Evolutionary conservation across 2,329 filamentous ascomycete genomes (phyloP).

Genomic region (Microcyclosporella mali): DNA sequence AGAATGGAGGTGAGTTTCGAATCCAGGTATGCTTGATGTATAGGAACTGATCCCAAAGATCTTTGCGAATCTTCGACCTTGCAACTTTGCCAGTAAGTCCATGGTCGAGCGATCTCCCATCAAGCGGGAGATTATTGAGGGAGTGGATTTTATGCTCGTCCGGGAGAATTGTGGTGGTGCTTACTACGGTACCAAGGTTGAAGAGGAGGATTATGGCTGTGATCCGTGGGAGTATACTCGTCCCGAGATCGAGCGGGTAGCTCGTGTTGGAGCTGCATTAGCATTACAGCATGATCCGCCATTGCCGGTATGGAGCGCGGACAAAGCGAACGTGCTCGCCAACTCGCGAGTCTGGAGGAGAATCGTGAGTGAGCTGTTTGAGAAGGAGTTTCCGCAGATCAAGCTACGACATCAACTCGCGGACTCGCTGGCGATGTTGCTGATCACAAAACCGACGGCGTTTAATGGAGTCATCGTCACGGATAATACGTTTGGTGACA

Average conservation of each 20-base stretch:
- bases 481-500: slow-evolving; percentile 46
- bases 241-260: slow-evolving; percentile 43
- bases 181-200: slow-evolving; percentile 46
- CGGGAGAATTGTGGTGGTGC: slow-evolving; percentile 48
- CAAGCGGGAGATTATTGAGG: slow-evolving; percentile 40
- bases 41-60: slow-evolving; percentile 15
- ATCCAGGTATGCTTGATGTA: not conserved
- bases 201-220: slow-evolving; percentile 39
- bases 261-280: slow-evolving; percentile 43
- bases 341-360: slow-evolving; percentile 46
- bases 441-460: slow-evolving; percentile 42
- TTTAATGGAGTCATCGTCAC: slow-evolving; percentile 47
- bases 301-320: slow-evolving; percentile 42
- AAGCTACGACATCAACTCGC: slow-evolving; percentile 43
- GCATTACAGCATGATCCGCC: slow-evolving; percentile 35
- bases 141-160: slow-evolving; percentile 46
- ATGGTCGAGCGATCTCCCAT: slow-evolving; percentile 38
- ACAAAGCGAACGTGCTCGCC: slow-evolving; percentile 51
- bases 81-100: slow-evolving; percentile 40
- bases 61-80: slow-evolving; percentile 49
- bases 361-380: slow-evolving; percentile 38
- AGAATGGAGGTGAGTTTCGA: slow-evolving; percentile 33
- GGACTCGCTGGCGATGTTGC: slow-evolving; percentile 45
- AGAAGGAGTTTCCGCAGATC: slow-evolving; percentile 40
- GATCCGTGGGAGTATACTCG: slow-evolving; percentile 46